Percentiles rank a stretch among this genome's conserved stretches.
Evolutionary conservation across 2,329 filamentous ascomycete species (phyloP).

Genomic region (Dothidotthia symphoricarpi): DNA sequence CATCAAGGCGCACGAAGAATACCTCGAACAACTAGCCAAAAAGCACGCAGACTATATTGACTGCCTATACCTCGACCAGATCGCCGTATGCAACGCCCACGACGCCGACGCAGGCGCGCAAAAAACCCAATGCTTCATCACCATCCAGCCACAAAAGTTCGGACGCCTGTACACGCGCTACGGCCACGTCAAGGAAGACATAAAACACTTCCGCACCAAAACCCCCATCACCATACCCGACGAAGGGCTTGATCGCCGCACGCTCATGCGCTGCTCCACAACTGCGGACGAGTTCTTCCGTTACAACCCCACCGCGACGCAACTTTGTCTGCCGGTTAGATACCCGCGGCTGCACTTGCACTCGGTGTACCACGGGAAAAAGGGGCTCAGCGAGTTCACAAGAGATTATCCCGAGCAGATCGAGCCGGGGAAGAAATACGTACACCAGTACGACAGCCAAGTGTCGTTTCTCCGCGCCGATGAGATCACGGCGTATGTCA

Average conservation of each 20-base stretch:
- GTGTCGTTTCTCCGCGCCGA: conserved; percentile 11
- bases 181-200: too few species aligned
- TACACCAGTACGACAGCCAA: not conserved
- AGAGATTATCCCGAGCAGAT: not conserved
- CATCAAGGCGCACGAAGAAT: conserved; percentile 10
- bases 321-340: too few species aligned
- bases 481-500: conserved; percentile 9
- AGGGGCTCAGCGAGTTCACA: not conserved
- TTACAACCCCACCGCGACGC: not conserved
- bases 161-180: not conserved
- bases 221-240: too few species aligned
- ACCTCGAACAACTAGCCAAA: conserved; percentile 9
- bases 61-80: conserved; percentile 5
- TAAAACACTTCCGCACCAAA: too few species aligned
- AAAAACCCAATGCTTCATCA: conserved; percentile 1
- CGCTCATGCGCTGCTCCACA: too few species aligned
- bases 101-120: not conserved
- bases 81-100: conserved; percentile 2
- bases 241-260: too few species aligned
- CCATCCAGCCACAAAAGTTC: conserved; percentile 5
- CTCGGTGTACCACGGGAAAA: not conserved
- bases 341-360: too few species aligned
- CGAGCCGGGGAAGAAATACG: conserved; percentile 1
- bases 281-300: not conserved
- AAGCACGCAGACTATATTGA: not conserved